A percentile compares a stretch with the other conserved stretches of the same genome.
Conservation (phyloP, 202 grass and related monocot species). For the Cymbopogon flexuosus region DNA sequence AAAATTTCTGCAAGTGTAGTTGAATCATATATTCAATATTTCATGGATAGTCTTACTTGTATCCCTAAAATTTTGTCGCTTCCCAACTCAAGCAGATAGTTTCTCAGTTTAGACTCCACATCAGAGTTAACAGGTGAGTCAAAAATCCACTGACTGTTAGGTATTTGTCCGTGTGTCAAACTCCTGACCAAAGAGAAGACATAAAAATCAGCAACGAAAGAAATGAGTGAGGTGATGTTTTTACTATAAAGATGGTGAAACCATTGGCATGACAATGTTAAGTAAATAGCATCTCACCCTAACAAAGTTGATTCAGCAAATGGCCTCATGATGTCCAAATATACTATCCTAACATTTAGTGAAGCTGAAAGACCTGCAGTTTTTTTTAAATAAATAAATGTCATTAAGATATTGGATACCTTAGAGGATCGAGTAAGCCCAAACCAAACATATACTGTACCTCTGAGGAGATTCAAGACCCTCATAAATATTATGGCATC, state of each 20-base stretch:
- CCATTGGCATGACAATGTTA: background rate
- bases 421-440: conserved; percentile 9
- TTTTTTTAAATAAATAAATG: conserved; percentile 5
- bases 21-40: background rate
- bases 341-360: conserved; percentile 83
- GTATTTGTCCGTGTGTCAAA: conserved; percentile 34
- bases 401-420: conserved; percentile 2
- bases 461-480: conserved; percentile 99
- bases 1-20: background rate
- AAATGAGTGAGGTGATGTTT: conserved; percentile 14
- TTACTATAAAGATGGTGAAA: conserved; percentile 13
- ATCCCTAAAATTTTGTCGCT: conserved; percentile 90
- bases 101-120: conserved; percentile 74
- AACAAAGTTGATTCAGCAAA: conserved; percentile 92
- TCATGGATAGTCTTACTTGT: conserved; percentile 53
- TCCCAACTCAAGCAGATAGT: conserved; percentile 69
- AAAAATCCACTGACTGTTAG: conserved; percentile 66
- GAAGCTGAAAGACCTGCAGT: conserved; percentile 86
- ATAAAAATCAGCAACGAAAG: conserved; percentile 32
- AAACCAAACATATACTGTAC: conserved; percentile 41
- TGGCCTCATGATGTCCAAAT: conserved; percentile 95
- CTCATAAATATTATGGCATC: conserved; percentile 93
- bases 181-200: conserved; percentile 42
- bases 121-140: conserved; percentile 81
- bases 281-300: conserved; percentile 54